These are phyloP conservation scores for Penicillium sp. DNA, from an alignment of 2,329 filamentous ascomycete species.

Conservation along the genomic window DNA sequence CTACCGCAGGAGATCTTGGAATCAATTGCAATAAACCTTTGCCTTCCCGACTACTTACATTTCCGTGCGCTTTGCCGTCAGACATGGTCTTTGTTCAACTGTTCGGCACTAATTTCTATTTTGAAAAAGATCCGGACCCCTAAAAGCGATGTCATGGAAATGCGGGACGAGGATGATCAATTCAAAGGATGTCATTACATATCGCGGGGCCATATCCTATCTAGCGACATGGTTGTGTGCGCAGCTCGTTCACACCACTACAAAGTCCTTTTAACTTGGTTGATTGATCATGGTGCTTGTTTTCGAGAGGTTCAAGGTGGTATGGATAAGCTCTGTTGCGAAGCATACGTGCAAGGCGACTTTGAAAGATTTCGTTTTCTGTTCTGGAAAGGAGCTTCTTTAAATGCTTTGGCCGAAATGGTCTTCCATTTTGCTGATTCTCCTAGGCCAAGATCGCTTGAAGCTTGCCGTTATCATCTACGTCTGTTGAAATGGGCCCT, in stretches of 20 bases:
- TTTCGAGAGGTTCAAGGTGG: conserved; percentile 11
- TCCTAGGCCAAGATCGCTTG: background rate
- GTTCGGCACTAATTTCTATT: conserved; percentile 6
- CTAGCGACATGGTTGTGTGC: conserved; percentile 5
- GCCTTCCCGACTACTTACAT: conserved; percentile 16
- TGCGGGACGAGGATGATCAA: background rate
- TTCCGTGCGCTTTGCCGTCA: conserved; percentile 14
- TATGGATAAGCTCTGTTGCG: conserved; percentile 12
- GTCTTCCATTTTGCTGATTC: conserved; percentile 2
- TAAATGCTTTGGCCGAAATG: conserved; percentile 10
- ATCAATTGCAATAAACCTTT: conserved; percentile 15
- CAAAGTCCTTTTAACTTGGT: conserved; percentile 10
- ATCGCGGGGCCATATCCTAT: background rate
- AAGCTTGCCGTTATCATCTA: background rate
- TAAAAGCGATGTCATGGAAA: background rate
- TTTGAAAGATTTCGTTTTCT: conserved; percentile 11
- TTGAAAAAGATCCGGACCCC: conserved; percentile 5
- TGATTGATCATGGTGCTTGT: conserved; percentile 16
- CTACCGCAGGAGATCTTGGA: conserved; percentile 15
- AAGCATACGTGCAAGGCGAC: conserved; percentile 7
- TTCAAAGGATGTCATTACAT: background rate
- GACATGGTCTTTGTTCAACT: conserved; percentile 9
- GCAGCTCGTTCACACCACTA: conserved; percentile 12
- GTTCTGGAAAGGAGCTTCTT: conserved; percentile 13
- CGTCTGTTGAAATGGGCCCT: background rate